Percentiles rank a stretch among this genome's conserved stretches.
These are phyloP conservation scores for Paramyrothecium roridum DNA, from an alignment of 2,329 filamentous ascomycete species.

Conservation along the genomic window DNA sequence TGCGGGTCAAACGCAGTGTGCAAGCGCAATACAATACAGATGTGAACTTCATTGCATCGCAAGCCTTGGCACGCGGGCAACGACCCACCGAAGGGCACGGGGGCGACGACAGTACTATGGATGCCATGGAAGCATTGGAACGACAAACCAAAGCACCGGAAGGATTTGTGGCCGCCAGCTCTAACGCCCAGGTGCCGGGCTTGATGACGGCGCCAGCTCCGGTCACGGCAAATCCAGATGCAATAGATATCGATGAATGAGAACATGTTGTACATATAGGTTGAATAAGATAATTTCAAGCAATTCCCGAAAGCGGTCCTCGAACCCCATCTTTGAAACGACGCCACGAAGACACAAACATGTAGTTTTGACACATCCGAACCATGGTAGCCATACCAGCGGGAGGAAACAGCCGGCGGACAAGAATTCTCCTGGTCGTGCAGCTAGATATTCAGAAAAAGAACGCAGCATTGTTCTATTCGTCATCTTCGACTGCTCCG, in stretches of 20 bases:
- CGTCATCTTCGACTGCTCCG: too few species aligned
- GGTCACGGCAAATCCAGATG: constrained; percentile 72
- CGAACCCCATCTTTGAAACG: too few species aligned
- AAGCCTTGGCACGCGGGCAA: constrained; percentile 85
- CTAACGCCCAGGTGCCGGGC: constrained; percentile 54
- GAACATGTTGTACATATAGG: constrained; percentile 19
- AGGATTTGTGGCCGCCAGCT: constrained; percentile 87
- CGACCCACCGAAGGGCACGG: constrained; percentile 44
- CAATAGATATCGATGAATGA: constrained; percentile 79
- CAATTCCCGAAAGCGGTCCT: too few species aligned
- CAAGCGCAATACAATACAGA: constrained; percentile 98
- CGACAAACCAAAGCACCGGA: constrained; percentile 82
- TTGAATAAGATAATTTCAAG: too few species aligned
- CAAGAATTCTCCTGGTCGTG: too few species aligned
- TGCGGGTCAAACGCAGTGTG: constrained; percentile 94
- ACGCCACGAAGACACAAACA: too few species aligned
- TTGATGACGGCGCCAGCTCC: constrained; percentile 32
- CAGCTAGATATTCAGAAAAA: too few species aligned
- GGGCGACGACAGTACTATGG: constrained; percentile 53
- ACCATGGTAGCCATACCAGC: too few species aligned
- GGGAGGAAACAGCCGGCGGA: too few species aligned
- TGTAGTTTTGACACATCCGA: too few species aligned
- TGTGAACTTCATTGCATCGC: constrained; percentile 96
- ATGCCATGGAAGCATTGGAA: constrained; percentile 89
- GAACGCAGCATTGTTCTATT: too few species aligned